Base-by-base conservation (phyloP, 1,284 basidiomycete genomes). In the Paramarasmius palmivorus region DNA sequence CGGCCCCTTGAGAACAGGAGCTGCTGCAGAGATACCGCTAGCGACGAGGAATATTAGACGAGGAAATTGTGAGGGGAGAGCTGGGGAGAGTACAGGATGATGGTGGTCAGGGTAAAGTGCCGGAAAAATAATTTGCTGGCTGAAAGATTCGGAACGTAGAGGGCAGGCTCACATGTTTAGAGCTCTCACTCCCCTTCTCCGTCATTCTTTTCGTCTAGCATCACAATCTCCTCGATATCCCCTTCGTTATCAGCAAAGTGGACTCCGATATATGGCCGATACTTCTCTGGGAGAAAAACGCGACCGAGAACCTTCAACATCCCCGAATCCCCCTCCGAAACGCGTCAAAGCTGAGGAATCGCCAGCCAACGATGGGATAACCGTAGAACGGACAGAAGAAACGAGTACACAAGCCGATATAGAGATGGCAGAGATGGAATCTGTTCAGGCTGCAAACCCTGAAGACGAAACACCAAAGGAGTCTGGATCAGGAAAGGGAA, bases 341-440 rank as follows among this genome's bases (percentile, higher is more conserved):
- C 55, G 55, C 23, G 19, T 38, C 19, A 50, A 49, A 50, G n/a
- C 6, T 22, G 50, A 48, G 39, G 10, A n/a, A 40, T 15, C 23
- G 12, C 41, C 20, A 20, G 14, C 20, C 22, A 23, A 49, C n/a
- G 4, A 9, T 4, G 20, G 10, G 2, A 19, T n/a, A 35, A n/a
- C 14, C 10, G 3, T n/a, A 22, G 19, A 25, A 9, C 15, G 9
- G 15, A 9, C 10, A 22, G 19, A 17, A n/a, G n/a, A n/a, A n/a
- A n/a, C n/a, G n/a, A n/a, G n/a, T n/a, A n/a, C n/a, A n/a, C n/a
- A n/a, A 5, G 36, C 32, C 8, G 17, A 37, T n/a, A 14, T 23
- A 9, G 14, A 36, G 15, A 17, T 35, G n/a, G 12, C 29, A 22
- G 17, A 44, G 41, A n/a, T 17, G 4, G 25, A 23, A 29, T 32